Conservation (phyloP, 75 land plant species). For the Cunninghamia lanceolata region DNA sequence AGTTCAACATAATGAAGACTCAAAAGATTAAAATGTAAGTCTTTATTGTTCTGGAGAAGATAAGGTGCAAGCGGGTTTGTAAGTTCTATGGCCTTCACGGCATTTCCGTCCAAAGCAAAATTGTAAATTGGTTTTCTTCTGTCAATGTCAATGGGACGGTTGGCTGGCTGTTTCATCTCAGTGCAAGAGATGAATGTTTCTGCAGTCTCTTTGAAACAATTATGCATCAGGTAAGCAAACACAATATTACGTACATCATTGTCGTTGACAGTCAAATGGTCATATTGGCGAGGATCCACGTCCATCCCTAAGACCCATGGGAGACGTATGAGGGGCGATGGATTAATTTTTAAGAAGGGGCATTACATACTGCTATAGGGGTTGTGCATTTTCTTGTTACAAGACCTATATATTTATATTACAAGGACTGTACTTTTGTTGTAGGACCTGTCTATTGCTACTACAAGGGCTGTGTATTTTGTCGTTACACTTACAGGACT, state of each 20-base stretch:
- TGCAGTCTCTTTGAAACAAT: constrained; percentile 93
- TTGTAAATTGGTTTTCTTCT: constrained; percentile 79
- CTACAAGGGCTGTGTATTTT: no score
- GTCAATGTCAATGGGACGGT: constrained; percentile 78
- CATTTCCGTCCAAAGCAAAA: constrained; percentile 77
- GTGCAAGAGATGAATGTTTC: constrained; percentile 77
- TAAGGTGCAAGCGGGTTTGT: constrained; percentile 76
- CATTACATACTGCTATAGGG: no score
- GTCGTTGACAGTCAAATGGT: constrained; percentile 82
- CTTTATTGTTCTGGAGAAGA: constrained; percentile 70
- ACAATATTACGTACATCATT: constrained; percentile 82
- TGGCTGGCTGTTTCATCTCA: constrained; percentile 68
- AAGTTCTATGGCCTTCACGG: constrained; percentile 90
- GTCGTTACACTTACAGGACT: no score
- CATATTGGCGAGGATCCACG: no score
- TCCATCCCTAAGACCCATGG: no score
- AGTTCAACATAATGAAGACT: constrained; percentile 92
- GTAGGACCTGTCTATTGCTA: no score
- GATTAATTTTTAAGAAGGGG: no score
- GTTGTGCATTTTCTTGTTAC: no score
- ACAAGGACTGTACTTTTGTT: no score
- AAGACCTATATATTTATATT: no score
- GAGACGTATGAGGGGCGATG: no score
- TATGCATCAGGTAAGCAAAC: constrained; percentile 87
- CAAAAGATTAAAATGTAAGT: constrained; percentile 92